Evolutionary conservation across 768 basidiomycete genomes (phyloP).

Genomic region (Boletus pseudo-olivaceus): DNA sequence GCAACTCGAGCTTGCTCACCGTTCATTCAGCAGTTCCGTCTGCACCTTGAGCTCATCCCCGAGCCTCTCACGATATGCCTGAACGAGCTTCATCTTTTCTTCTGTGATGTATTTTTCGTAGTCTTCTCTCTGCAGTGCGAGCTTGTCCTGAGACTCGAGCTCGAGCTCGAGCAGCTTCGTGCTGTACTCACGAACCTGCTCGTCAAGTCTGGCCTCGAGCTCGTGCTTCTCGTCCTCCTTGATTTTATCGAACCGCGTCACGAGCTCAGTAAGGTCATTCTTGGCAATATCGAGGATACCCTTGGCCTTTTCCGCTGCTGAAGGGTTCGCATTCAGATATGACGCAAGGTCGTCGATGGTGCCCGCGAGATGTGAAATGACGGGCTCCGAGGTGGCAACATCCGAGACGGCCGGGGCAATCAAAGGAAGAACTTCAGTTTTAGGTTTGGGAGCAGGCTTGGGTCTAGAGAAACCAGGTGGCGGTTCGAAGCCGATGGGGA

Average conservation of each 20-base stretch:
- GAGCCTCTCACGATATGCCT: conserved; percentile 82
- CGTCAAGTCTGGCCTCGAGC: conserved; percentile 66
- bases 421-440: conserved; percentile 56
- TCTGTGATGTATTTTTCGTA: conserved; percentile 79
- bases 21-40: conserved; percentile 90
- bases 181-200: conserved; percentile 82
- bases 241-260: conserved; percentile 69
- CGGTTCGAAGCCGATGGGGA: conserved; percentile 93
- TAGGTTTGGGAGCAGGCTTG: conserved; percentile 41
- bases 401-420: conserved; percentile 78
- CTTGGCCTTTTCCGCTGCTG: conserved; percentile 62
- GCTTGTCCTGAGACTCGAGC: conserved; percentile 80
- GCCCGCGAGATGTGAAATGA: conserved; percentile 85
- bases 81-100: conserved; percentile 68
- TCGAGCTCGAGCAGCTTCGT: conserved; percentile 77
- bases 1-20: conserved; percentile 46
- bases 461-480: conserved; percentile 84
- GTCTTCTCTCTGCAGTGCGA: conserved; percentile 82
- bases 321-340: conserved; percentile 73
- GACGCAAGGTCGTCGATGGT: conserved; percentile 91
- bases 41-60: conserved; percentile 83
- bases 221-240: conserved; percentile 74
- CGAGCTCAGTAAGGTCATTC: conserved; percentile 74
- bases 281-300: conserved; percentile 80
- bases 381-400: conserved; percentile 76